Conservation (phyloP, 805 yeast species). For the Kodamaea leandrae region DNA sequence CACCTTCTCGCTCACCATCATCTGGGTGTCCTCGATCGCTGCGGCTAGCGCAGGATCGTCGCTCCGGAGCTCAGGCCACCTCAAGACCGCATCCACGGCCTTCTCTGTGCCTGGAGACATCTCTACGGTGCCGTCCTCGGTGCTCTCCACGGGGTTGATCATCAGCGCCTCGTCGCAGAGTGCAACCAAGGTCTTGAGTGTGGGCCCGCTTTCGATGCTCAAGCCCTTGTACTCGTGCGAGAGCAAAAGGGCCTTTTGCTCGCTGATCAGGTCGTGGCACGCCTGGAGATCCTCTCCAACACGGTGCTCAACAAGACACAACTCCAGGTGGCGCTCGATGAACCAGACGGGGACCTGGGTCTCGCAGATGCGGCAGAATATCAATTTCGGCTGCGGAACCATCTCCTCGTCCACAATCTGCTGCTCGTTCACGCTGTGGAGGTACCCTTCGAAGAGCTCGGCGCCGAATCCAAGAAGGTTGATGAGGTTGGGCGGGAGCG, state of each 20-base stretch:
- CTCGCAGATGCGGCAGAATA: slow-evolving; percentile 91
- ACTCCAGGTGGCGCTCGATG: slow-evolving; percentile 85
- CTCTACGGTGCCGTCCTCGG: slow-evolving; percentile 31
- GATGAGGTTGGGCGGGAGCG: slow-evolving; percentile 67
- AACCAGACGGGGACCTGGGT: slow-evolving; percentile 93
- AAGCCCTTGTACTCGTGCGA: too few relatives aligned
- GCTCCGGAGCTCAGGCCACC: slow-evolving; percentile 47
- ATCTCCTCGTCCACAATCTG: slow-evolving; percentile 61
- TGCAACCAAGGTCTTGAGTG: slow-evolving; percentile 51
- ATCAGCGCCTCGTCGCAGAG: slow-evolving; percentile 72
- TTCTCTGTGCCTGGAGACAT: slow-evolving; percentile 61
- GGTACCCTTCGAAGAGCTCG: slow-evolving; percentile 73
- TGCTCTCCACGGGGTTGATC: slow-evolving; percentile 56
- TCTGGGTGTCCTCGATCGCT: slow-evolving; percentile 66
- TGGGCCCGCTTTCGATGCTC: neutral
- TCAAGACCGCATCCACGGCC: slow-evolving; percentile 49
- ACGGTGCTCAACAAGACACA: slow-evolving; percentile 82
- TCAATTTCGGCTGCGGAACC: slow-evolving; percentile 77
- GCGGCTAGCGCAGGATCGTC: slow-evolving; percentile 63
- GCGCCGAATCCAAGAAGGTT: slow-evolving; percentile 86
- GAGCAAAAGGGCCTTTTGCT: slow-evolving; percentile 49
- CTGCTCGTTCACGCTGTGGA: slow-evolving; percentile 59
- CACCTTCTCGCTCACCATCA: slow-evolving; percentile 59
- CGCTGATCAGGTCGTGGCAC: slow-evolving; percentile 72
- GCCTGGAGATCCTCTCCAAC: slow-evolving; percentile 72